Base-by-base conservation (phyloP, 1,284 basidiomycete species). In the Cryptococcus depauperatus region DNA sequence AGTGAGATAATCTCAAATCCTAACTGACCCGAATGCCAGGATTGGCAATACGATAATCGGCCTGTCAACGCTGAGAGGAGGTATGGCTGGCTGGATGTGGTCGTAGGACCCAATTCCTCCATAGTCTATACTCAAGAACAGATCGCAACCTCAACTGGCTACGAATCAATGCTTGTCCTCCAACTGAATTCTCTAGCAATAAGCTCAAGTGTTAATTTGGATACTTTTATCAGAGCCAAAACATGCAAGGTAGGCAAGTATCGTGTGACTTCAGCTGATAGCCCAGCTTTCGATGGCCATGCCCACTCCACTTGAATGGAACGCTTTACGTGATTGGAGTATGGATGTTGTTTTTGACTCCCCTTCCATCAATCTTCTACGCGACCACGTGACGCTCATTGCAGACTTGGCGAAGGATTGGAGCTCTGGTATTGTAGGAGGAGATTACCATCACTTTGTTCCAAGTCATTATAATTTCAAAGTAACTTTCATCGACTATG, bases 361-460 rank as follows among this genome's bases (percentile, higher is more conserved):
- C 30, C 82, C 89, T 3, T 72, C 78, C 4, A 75, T 92, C 27
- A 85, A 80, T 59, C 73, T 93, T 11, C 74, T 95, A 18, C 80
- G 89, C 29, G 91, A 95, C 61, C 91, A 96, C 61, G 79, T 91
- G 69, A 89, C 88, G 57, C 85, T 95, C 76, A 79, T 95, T 57
- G 81, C 82, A 2, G 91, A 96, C 66, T 75, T 95, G 5, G 81
- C 81, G 29, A 85, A 82, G 57, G 91, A 96, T 63, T 96, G 90
- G 89, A 77, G 76, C 9, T 79, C 83, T 6, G 87, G 87, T 2
- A 82, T 85, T 19, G 35, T 45, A 10, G 80, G 81, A 0, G 80
- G 77, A 21, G 82, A 86, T 61, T 85, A 83, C 63, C 75, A 82
- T 52, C 82, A 82, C 41, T 95, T 88, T 66, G 76, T 90, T 21